These are phyloP conservation scores for Citrus inodora DNA, from an alignment of 345 rosid genomes.

Conservation along the genomic window DNA sequence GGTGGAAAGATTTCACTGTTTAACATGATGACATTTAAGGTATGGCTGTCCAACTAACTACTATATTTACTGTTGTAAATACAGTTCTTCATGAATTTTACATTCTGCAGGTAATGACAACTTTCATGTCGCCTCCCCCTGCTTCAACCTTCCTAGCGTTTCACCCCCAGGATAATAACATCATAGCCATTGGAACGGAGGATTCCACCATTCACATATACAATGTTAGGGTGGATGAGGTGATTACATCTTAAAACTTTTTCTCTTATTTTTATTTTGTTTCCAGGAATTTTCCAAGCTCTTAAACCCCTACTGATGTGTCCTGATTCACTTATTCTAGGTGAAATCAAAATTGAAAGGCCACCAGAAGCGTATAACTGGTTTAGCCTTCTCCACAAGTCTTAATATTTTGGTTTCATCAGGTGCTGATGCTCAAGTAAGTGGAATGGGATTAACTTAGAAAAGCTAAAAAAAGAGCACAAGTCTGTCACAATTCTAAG, in stretches of 20 bases:
- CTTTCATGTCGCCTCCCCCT: slow-evolving; percentile 84
- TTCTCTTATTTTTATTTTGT: not conserved
- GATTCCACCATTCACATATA: slow-evolving; percentile 81
- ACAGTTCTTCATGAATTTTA: not conserved
- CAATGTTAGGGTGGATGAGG: slow-evolving; percentile 85
- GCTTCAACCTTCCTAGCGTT: slow-evolving; percentile 85
- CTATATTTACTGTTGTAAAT: not conserved
- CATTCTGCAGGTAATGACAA: slow-evolving; percentile 73
- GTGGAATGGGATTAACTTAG: slow-evolving; percentile 15
- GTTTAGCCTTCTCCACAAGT: slow-evolving; percentile 76
- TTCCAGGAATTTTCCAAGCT: not conserved
- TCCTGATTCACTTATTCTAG: slow-evolving; percentile 31
- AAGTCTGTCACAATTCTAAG: not conserved
- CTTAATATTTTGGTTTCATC: slow-evolving; percentile 82
- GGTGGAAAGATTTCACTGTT: slow-evolving; percentile 91
- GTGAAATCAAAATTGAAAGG: slow-evolving; percentile 84
- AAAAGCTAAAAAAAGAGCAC: not conserved
- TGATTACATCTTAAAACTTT: slow-evolving; percentile 15
- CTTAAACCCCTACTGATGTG: not conserved
- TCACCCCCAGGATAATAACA: slow-evolving; percentile 83
- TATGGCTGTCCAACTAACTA: slow-evolving; percentile 14
- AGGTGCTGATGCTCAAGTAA: slow-evolving; percentile 91
- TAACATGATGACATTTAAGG: slow-evolving; percentile 94
- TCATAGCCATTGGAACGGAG: slow-evolving; percentile 90
- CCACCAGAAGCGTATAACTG: slow-evolving; percentile 80